phyloP scores from a whole-genome alignment of 495 filamentous ascomycete species.

The Aspergillus baeticus region DNA sequence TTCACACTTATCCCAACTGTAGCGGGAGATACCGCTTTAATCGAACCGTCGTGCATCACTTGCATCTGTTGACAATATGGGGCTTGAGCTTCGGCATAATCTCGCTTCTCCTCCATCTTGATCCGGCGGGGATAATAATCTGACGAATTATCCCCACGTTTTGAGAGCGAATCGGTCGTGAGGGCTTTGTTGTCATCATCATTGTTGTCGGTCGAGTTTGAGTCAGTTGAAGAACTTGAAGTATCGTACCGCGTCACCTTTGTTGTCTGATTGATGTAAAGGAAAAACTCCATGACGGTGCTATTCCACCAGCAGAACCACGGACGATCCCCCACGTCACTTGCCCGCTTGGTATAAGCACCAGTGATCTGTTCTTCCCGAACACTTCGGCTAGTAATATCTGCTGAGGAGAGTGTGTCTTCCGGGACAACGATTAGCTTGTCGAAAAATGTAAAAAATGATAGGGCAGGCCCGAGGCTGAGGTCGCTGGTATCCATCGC shows the following conservation, averaged over 20 bases:
- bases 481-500: slow-evolving; percentile 64
- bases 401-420: slow-evolving; percentile 37
- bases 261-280: slow-evolving; percentile 67
- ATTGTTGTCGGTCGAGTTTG: not conserved
- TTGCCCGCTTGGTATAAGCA: slow-evolving; percentile 43
- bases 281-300: slow-evolving; percentile 76
- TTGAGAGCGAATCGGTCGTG: slow-evolving; percentile 9
- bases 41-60: slow-evolving; percentile 50
- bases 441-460: slow-evolving; percentile 68
- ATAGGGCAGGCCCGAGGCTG: slow-evolving; percentile 69
- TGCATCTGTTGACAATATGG: slow-evolving; percentile 74
- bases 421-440: slow-evolving; percentile 78
- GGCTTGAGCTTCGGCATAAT: slow-evolving; percentile 31
- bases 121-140: slow-evolving; percentile 67
- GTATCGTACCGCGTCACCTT: slow-evolving; percentile 32
- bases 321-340: slow-evolving; percentile 61
- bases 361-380: slow-evolving; percentile 26
- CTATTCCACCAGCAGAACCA: slow-evolving; percentile 91
- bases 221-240: slow-evolving; percentile 7
- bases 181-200: not conserved
- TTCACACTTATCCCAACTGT: slow-evolving; percentile 61
- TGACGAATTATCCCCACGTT: slow-evolving; percentile 17
- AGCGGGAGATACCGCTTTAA: slow-evolving; percentile 45
- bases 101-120: slow-evolving; percentile 78
- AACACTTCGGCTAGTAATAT: slow-evolving; percentile 29